Evolutionary conservation across 1,139 yeast genomes (phyloP).

Genomic region (Kurtzmaniella quercitrusa): DNA sequence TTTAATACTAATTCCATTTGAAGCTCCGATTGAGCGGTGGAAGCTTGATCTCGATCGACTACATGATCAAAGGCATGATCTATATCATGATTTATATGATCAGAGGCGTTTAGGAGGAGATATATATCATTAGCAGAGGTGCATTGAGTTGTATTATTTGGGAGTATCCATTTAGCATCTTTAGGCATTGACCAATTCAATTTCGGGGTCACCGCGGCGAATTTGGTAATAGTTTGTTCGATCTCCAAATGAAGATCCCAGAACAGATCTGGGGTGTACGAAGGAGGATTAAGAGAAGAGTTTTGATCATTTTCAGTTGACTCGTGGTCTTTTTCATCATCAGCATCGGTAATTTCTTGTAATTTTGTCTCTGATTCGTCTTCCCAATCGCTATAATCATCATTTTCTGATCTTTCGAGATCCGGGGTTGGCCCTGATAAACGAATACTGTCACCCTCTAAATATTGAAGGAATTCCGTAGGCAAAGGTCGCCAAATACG

Average conservation of each 20-base stretch:
- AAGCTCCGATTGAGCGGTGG: conserved; percentile 15
- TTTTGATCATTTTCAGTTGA: conserved; percentile 5
- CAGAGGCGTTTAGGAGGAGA: conserved; percentile 76
- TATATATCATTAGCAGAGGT: conserved; percentile 68
- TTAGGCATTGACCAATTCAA: conserved; percentile 96
- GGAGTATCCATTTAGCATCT: conserved; percentile 89
- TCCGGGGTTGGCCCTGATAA: conserved; percentile 48
- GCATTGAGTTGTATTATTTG: conserved; percentile 74
- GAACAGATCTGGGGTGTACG: conserved; percentile 49
- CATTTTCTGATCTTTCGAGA: conserved; percentile 20
- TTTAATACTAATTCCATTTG: conserved; percentile 61
- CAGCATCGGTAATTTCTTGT: conserved; percentile 15
- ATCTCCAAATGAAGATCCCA: conserved; percentile 55
- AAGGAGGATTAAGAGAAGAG: conserved; percentile 1
- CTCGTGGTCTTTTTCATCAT: conserved; percentile 21
- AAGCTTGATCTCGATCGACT: conserved; percentile 14
- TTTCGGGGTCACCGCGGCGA: conserved; percentile 73
- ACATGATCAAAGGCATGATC: conserved; percentile 61
- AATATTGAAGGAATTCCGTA: conserved; percentile 58
- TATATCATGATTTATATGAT: conserved; percentile 81
- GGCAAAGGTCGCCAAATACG: conserved; percentile 65
- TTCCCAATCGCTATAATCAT: conserved; percentile 71
- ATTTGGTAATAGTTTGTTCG: conserved; percentile 29
- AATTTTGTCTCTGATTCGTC: conserved; percentile 21
- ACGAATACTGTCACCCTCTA: conserved; percentile 71